Evolutionary conservation across 495 filamentous ascomycete species (phyloP).

Genomic region (Podospora fimiseda): DNA sequence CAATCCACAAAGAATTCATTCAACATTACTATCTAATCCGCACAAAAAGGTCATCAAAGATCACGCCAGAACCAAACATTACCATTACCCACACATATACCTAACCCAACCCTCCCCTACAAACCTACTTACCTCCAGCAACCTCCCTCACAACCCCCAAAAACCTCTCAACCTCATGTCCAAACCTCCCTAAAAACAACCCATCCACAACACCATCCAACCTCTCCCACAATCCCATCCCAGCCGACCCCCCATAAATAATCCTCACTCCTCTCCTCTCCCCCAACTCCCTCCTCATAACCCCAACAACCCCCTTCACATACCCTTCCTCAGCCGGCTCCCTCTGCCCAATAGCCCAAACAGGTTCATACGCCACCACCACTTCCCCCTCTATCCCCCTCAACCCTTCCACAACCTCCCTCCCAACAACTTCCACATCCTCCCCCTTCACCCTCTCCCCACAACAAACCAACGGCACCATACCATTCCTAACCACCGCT

Average conservation of each 20-base stretch:
- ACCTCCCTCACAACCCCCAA: constrained; percentile 64
- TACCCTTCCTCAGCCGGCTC: constrained; percentile 67
- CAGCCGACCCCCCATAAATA: constrained; percentile 75
- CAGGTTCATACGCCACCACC: constrained; percentile 80
- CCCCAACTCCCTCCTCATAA: constrained; percentile 45
- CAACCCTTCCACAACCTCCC: not conserved
- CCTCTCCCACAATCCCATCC: constrained; percentile 62
- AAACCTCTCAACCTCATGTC: constrained; percentile 64
- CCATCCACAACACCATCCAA: constrained; percentile 69
- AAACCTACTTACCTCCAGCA: too few species aligned
- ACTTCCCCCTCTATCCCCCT: constrained; percentile 52
- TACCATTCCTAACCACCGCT: constrained; percentile 57
- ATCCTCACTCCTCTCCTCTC: constrained; percentile 50
- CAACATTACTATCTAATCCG: too few species aligned
- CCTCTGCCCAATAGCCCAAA: constrained; percentile 77
- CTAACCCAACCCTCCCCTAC: too few species aligned
- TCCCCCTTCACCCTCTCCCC: constrained; percentile 64
- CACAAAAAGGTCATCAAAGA: too few species aligned
- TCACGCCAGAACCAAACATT: too few species aligned
- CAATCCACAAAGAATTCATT: too few species aligned
- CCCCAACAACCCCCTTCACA: constrained; percentile 61
- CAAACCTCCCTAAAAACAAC: constrained; percentile 76
- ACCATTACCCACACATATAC: too few species aligned
- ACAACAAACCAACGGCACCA: constrained; percentile 75
- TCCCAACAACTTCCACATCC: not conserved